Conservation (phyloP, 2,329 filamentous ascomycete species). For the Colletotrichum melonis region DNA sequence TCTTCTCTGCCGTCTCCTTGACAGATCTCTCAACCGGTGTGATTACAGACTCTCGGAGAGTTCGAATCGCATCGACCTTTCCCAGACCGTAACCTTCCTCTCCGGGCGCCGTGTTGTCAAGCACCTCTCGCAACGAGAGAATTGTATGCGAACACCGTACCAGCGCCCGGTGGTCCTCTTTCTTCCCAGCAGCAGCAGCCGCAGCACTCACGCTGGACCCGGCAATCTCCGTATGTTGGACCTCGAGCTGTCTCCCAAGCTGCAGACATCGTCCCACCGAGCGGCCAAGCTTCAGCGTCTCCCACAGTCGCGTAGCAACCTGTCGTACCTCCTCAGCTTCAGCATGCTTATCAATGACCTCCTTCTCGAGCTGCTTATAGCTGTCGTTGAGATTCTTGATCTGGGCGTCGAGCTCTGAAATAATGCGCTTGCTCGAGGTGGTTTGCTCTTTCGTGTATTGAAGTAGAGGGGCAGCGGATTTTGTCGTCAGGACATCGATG, state of each 20-base stretch:
- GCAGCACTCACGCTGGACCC: slow-evolving; percentile 45
- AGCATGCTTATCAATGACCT: slow-evolving; percentile 87
- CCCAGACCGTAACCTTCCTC: slow-evolving; percentile 84
- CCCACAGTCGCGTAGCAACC: slow-evolving; percentile 82
- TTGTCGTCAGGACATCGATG: slow-evolving; percentile 89
- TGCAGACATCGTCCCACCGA: slow-evolving; percentile 83
- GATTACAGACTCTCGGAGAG: slow-evolving; percentile 76
- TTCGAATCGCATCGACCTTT: slow-evolving; percentile 77
- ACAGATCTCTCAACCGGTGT: slow-evolving; percentile 79
- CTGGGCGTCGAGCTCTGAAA: slow-evolving; percentile 83
- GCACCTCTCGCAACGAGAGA: slow-evolving; percentile 78
- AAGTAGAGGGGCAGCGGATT: slow-evolving; percentile 84
- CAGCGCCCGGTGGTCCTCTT: slow-evolving; percentile 81
- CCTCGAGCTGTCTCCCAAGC: slow-evolving; percentile 86
- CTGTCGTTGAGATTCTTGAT: slow-evolving; percentile 84
- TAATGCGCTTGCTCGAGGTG: slow-evolving; percentile 76
- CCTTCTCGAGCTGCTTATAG: slow-evolving; percentile 86
- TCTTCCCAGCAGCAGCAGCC: slow-evolving; percentile 53
- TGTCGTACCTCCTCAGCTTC: slow-evolving; percentile 85
- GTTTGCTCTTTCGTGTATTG: slow-evolving; percentile 81
- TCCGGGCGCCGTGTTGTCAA: slow-evolving; percentile 73
- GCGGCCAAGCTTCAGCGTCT: slow-evolving; percentile 81
- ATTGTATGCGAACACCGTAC: slow-evolving; percentile 86
- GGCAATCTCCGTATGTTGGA: slow-evolving; percentile 80
- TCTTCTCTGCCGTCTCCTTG: slow-evolving; percentile 79